Evolutionary conservation across 2,329 filamentous ascomycete species (phyloP).

Genomic region (Thelonectria rubi): DNA sequence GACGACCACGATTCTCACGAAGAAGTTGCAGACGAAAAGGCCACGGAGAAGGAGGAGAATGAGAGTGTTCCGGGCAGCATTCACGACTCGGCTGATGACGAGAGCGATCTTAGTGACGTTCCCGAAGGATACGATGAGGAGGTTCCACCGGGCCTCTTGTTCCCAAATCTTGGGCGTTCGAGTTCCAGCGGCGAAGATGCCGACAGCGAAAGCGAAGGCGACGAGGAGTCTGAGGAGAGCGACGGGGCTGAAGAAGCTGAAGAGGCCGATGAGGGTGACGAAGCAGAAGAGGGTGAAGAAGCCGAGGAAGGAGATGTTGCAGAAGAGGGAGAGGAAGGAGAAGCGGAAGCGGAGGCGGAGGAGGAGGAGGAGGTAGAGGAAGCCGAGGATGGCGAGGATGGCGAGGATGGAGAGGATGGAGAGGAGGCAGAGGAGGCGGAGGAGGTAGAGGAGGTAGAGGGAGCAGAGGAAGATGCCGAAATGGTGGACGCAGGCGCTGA

Average conservation of each 20-base stretch:
- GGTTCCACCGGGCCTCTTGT: conserved; percentile 61
- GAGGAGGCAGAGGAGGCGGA: conserved; percentile 26
- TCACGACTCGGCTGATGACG: conserved; percentile 73
- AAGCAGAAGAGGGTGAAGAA: conserved; percentile 28
- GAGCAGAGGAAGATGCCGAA: conserved; percentile 31
- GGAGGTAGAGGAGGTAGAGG: conserved; percentile 31
- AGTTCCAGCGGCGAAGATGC: conserved; percentile 48
- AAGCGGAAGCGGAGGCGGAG: conserved; percentile 18
- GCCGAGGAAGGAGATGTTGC: conserved; percentile 24
- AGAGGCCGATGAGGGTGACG: conserved; percentile 28
- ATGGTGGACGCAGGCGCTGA: conserved; percentile 24
- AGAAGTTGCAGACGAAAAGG: conserved; percentile 36
- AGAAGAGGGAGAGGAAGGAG: conserved; percentile 26
- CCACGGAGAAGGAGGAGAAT: conserved; percentile 41
- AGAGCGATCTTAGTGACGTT: conserved; percentile 71
- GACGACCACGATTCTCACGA: conserved; percentile 45
- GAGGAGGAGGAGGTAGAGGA: conserved; percentile 35
- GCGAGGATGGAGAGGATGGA: conserved; percentile 27
- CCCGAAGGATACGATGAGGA: conserved; percentile 67
- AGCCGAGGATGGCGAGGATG: conserved; percentile 27
- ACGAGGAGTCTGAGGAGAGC: conserved; percentile 39
- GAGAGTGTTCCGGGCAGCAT: conserved; percentile 60
- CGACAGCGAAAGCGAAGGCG: conserved; percentile 49
- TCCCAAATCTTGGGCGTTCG: conserved; percentile 55
- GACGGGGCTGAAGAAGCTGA: conserved; percentile 41